Evolutionary conservation across 257 asterid species (phyloP), one percentile per base, ranked within the genome.

Genomic region (Lycium ferocissimum): DNA sequence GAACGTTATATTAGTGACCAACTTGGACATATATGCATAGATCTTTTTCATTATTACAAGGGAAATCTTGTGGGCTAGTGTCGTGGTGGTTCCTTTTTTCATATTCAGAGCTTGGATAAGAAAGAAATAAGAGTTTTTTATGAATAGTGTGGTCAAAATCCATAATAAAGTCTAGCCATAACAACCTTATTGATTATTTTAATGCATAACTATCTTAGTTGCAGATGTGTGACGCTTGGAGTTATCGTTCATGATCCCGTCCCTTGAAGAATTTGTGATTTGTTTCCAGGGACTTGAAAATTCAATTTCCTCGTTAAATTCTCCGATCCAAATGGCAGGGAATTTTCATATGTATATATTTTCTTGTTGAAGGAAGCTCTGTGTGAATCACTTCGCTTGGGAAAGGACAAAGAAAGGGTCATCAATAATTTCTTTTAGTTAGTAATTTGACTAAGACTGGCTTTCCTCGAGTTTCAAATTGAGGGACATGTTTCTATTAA

Each of bases 311-410:
- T 71, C 62, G 62, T 4, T 20, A 57, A 83, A 40, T 71, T 71
- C 82, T 71, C 49, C 13, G 10, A 83, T 78, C 35, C 56, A 35
- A 78, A 63, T 51, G 86, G 38, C 37, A 14, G 33, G 78, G 79
- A 84, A 84, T 51, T 85, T 85, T 20, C 80, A 66, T 79, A 85
- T 66, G 58, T 66, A 53, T 85, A 37, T 10, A 5, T 49, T 79
- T 79, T 79, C 58, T 66, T 63, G 33, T 12, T 79, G 80, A 82
- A 51, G 80, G 61, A 62, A 58, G 58, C 38, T 72, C 40, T 18
- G 11, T 72, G 58, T 45, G 57, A 40, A 70, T 72, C 58, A 71
- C 17, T 43, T 43, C 8, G 40, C 79, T 70, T 5, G 5, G 57
- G 37, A 71, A 71, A 71, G 53, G 18, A 71, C 35, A 71, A 43